phyloP scores from a whole-genome alignment of 2,329 filamentous ascomycete species.

The Diaporthe ampelina region DNA sequence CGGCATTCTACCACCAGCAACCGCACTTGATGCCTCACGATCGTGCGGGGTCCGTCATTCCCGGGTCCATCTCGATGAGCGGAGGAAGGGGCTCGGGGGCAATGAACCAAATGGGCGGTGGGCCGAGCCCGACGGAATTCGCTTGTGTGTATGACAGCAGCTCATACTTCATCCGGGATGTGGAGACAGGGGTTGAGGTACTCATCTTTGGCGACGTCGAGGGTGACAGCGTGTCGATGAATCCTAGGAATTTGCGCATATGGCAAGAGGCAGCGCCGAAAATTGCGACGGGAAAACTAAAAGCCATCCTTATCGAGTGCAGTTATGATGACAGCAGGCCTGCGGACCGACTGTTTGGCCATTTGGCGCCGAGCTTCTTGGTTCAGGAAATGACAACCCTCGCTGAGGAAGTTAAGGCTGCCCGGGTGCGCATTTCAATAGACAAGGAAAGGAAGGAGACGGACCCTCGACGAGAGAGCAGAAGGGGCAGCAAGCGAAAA shows the following conservation, averaged over 20 bases:
- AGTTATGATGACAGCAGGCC: constrained; percentile 87
- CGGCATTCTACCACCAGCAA: constrained; percentile 44
- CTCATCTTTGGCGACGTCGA: constrained; percentile 97
- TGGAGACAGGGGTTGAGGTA: constrained; percentile 79
- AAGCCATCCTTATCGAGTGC: constrained; percentile 94
- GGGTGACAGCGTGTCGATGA: constrained; percentile 86
- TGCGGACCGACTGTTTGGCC: constrained; percentile 86
- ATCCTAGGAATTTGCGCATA: constrained; percentile 83
- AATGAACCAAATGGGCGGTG: constrained; percentile 23
- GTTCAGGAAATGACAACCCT: constrained; percentile 82
- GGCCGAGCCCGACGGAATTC: constrained; percentile 57
- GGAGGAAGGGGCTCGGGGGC: constrained; percentile 12
- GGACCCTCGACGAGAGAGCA: constrained; percentile 25
- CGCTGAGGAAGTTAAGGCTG: constrained; percentile 76
- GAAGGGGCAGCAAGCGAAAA: constrained; percentile 74
- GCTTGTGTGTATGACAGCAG: constrained; percentile 87
- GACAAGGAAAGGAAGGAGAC: constrained; percentile 34
- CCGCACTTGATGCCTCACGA: constrained; percentile 45
- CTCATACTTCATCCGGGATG: constrained; percentile 91
- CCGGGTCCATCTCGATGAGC: constrained; percentile 33
- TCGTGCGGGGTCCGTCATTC: constrained; percentile 38
- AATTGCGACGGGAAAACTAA: constrained; percentile 78
- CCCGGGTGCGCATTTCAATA: constrained; percentile 54
- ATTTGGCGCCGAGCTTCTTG: constrained; percentile 86
- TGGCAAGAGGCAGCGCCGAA: constrained; percentile 94